These are phyloP conservation scores for Neonectria sp. DNA, from an alignment of 2,329 filamentous ascomycete genomes.

Conservation along the genomic window DNA sequence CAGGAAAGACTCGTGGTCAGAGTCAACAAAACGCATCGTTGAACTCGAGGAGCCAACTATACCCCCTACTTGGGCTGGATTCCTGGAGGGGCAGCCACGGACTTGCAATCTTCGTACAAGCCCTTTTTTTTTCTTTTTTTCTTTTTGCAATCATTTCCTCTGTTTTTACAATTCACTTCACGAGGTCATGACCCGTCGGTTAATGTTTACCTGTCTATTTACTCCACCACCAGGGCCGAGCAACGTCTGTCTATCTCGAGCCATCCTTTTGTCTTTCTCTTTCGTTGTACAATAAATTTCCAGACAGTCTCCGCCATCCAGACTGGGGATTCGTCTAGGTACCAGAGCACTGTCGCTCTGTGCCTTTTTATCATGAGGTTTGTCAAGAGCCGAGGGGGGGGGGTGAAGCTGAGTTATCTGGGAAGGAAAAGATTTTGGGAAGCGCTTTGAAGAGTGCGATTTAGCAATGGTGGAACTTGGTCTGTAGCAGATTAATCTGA, in stretches of 20 bases:
- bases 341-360: constrained; percentile 5
- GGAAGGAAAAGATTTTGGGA: constrained; percentile 16
- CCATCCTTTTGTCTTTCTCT: constrained; percentile 27
- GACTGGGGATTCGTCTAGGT: constrained; percentile 39
- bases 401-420: constrained; percentile 13
- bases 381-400: constrained; percentile 1
- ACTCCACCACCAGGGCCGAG: constrained; percentile 32
- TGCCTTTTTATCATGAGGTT: constrained; percentile 28
- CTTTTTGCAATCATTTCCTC: constrained; percentile 30
- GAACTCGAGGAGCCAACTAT: constrained; percentile 31
- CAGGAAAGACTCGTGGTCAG: constrained; percentile 28
- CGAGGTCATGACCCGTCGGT: constrained; percentile 53
- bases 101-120: constrained; percentile 23
- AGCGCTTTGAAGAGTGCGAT: constrained; percentile 18
- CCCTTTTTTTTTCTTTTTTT: constrained; percentile 26
- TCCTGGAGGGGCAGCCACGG: constrained; percentile 33
- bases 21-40: constrained; percentile 28
- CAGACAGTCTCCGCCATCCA: constrained; percentile 46
- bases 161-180: constrained; percentile 46
- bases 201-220: constrained; percentile 55
- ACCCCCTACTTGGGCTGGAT: constrained; percentile 43
- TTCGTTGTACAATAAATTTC: constrained; percentile 52
- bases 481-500: constrained; percentile 43
- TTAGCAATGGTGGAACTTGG: constrained; percentile 30
- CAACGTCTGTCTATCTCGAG: constrained; percentile 35